Conservation (phyloP, 2,329 filamentous ascomycete species). For the Shiraia bambusicola region DNA sequence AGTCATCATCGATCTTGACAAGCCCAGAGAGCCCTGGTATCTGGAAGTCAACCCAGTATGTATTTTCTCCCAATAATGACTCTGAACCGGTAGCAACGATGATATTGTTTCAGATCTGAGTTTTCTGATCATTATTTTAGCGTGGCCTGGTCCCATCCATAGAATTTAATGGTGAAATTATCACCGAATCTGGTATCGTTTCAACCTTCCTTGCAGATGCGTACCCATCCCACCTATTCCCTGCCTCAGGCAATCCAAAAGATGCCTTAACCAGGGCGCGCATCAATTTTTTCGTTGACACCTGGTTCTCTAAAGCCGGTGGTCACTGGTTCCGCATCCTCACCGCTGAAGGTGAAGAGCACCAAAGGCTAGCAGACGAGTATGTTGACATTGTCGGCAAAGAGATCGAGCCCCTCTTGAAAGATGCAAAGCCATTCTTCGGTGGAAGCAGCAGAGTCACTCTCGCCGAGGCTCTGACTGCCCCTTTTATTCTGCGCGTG, state of each 20-base stretch:
- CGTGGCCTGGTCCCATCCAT: slow-evolving; percentile 75
- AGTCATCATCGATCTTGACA: slow-evolving; percentile 69
- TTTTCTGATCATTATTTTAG: slow-evolving; percentile 23
- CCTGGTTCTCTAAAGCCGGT: slow-evolving; percentile 65
- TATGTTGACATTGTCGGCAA: slow-evolving; percentile 61
- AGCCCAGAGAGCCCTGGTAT: slow-evolving; percentile 71
- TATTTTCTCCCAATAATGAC: not conserved
- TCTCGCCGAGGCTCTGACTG: slow-evolving; percentile 69
- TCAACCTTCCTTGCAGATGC: slow-evolving; percentile 69
- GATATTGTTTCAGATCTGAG: too few species aligned
- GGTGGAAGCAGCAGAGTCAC: slow-evolving; percentile 58
- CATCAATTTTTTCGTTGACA: slow-evolving; percentile 71
- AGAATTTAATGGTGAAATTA: slow-evolving; percentile 62
- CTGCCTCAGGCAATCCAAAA: slow-evolving; percentile 55
- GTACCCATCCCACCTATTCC: slow-evolving; percentile 67
- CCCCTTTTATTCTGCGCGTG: slow-evolving; percentile 67
- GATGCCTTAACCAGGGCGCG: slow-evolving; percentile 64
- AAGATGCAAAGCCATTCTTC: slow-evolving; percentile 49
- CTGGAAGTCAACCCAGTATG: slow-evolving; percentile 70
- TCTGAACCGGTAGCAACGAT: too few species aligned
- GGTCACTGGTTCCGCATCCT: slow-evolving; percentile 50
- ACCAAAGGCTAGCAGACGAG: slow-evolving; percentile 51
- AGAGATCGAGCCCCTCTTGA: slow-evolving; percentile 72
- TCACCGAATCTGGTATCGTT: slow-evolving; percentile 75
- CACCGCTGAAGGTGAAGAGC: slow-evolving; percentile 53